Evolutionary conservation across 352 stramenopile species (phyloP).

Genomic region (Achlya hypogyna): DNA sequence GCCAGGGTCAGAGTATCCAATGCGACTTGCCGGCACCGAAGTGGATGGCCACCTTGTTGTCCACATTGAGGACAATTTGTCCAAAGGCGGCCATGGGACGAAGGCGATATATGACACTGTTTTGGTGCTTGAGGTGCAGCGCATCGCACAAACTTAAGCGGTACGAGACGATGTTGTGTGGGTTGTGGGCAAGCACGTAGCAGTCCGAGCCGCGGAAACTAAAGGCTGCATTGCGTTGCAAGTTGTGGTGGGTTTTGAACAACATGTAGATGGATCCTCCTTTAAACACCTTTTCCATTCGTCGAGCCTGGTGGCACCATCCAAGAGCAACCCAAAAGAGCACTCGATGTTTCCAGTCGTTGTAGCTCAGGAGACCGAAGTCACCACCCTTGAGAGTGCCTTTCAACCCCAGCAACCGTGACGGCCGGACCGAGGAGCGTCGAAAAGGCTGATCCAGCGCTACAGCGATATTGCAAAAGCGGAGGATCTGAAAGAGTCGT

Average conservation of each 20-base stretch:
- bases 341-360: background rate
- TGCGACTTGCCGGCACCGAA: background rate
- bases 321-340: background rate
- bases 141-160: background rate
- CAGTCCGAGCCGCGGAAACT: background rate
- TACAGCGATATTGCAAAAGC: too few relatives aligned
- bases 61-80: background rate
- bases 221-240: background rate
- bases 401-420: too few relatives aligned
- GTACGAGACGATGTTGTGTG: background rate
- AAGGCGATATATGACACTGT: background rate
- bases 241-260: background rate
- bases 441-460: too few relatives aligned
- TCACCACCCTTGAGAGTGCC: too few relatives aligned
- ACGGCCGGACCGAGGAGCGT: too few relatives aligned
- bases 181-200: background rate
- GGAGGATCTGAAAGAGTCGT: too few relatives aligned
- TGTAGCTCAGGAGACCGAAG: background rate
- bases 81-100: background rate
- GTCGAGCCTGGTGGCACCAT: background rate
- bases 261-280: background rate
- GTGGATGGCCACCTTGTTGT: background rate
- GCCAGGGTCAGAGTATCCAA: background rate
- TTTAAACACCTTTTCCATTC: background rate
- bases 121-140: background rate